Conservation (phyloP, 148 eudicot species). For the Heliosperma pusillum region DNA sequence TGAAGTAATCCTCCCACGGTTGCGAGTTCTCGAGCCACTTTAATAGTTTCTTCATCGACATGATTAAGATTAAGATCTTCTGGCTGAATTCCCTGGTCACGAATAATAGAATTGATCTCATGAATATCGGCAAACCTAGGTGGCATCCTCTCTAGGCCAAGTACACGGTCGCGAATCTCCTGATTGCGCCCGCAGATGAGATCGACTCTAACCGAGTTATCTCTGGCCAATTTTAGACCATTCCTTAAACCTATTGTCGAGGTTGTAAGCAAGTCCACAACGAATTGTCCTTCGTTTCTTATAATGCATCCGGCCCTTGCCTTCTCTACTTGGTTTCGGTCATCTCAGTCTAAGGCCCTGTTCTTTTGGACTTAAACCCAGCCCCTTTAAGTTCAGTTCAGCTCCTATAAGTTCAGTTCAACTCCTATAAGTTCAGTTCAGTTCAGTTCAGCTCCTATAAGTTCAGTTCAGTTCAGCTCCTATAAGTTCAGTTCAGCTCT, state of each 20-base stretch:
- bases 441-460: no score
- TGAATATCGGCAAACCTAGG: not conserved
- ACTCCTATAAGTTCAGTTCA: no score
- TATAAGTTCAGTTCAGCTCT: no score
- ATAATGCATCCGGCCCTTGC: slow-evolving; percentile 22
- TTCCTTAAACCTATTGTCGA: slow-evolving; percentile 6
- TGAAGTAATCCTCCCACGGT: not conserved
- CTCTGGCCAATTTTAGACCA: slow-evolving; percentile 2
- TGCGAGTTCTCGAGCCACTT: slow-evolving; percentile 15
- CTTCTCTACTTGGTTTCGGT: slow-evolving; percentile 2
- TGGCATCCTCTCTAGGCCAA: not conserved
- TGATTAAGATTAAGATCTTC: not conserved
- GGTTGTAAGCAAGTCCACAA: slow-evolving; percentile 5
- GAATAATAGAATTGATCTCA: not conserved
- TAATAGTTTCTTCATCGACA: not conserved
- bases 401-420: no score
- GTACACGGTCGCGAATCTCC: slow-evolving; percentile 14
- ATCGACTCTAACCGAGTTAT: not conserved
- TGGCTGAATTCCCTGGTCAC: not conserved
- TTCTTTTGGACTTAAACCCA: no score
- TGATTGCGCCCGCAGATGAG: not conserved
- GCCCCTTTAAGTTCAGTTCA: no score
- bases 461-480: no score
- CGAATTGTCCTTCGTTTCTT: not conserved
- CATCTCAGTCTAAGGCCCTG: no score